Conservation (phyloP, 73 alveolate genomes). For the Tetrahymena malaccensis region DNA sequence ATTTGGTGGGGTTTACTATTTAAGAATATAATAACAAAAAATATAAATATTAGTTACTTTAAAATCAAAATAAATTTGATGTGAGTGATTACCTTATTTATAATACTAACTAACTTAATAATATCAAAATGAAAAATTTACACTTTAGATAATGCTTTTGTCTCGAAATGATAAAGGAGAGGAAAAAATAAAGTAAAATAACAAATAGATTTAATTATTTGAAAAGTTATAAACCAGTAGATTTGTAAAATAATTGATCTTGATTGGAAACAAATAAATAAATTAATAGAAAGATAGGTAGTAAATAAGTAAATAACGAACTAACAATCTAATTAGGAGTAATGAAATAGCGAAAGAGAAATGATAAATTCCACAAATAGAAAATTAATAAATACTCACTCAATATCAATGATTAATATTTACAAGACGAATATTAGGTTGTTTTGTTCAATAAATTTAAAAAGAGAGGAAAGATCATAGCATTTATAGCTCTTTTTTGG, state of each 20-base stretch:
- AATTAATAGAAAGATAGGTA: no score
- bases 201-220: neutral
- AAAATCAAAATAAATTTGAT: no score
- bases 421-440: neutral
- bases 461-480: neutral
- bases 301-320: no score
- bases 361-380: neutral
- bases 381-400: neutral
- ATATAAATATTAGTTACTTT: neutral
- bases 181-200: neutral
- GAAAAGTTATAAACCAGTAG: neutral
- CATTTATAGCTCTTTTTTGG: neutral
- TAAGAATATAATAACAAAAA: no score
- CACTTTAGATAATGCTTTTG: neutral
- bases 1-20: no score
- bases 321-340: no score
- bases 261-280: neutral
- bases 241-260: neutral
- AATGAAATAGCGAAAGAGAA: neutral
- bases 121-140: no score
- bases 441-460: neutral
- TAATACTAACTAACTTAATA: no score
- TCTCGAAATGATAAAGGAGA: neutral
- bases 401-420: neutral
- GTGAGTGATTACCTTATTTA: neutral